A percentile compares a stretch with the other conserved stretches of the same genome.
These are phyloP conservation scores for Pseudocercospora macadamiae DNA, from an alignment of 2,329 filamentous ascomycete genomes.

Conservation along the genomic window DNA sequence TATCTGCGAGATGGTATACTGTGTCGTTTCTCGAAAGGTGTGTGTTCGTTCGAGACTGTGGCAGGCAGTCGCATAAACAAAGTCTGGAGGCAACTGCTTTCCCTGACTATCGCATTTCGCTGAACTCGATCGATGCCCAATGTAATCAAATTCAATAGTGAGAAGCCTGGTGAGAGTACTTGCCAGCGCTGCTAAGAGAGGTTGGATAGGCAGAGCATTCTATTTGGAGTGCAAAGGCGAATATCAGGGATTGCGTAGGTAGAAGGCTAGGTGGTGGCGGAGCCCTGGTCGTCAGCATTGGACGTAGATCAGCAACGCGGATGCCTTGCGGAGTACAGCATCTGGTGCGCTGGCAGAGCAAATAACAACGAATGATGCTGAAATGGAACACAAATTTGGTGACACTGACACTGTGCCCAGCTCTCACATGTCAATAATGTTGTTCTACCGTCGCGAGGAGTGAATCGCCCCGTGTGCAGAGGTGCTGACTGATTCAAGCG, in stretches of 20 bases:
- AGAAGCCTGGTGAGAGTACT: neutral
- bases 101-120: constrained; percentile 1
- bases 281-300: constrained; percentile 10
- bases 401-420: neutral
- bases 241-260: constrained; percentile 15
- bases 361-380: neutral
- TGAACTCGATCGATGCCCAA: too few relatives aligned
- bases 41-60: neutral
- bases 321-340: neutral
- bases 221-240: neutral
- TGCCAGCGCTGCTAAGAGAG: neutral
- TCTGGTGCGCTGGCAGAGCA: neutral
- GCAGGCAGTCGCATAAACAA: constrained; percentile 14
- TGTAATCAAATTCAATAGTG: too few relatives aligned
- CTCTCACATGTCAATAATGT: neutral
- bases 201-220: neutral
- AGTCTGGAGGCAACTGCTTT: constrained; percentile 8
- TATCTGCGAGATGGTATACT: neutral
- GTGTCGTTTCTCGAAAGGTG: neutral
- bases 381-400: neutral
- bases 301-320: neutral
- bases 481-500: too few relatives aligned
- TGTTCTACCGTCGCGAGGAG: neutral
- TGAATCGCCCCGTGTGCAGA: neutral
- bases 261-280: constrained; percentile 18